Percentiles rank a stretch among this genome's conserved stretches.
These are phyloP conservation scores for Pouteria campechiana DNA, from an alignment of 179 eudicot genomes.

Conservation along the genomic window DNA sequence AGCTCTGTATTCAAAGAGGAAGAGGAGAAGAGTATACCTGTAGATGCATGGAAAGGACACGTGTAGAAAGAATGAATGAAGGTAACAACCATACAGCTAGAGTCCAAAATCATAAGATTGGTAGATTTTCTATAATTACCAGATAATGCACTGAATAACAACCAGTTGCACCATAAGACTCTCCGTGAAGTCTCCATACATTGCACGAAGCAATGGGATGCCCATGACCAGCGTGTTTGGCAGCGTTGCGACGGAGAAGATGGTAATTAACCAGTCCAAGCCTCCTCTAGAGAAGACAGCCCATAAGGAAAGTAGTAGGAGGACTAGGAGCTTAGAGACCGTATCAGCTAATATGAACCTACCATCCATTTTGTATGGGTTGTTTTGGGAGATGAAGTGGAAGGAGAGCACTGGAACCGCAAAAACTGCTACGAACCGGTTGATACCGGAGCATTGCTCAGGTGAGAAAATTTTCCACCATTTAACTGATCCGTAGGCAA, in stretches of 20 bases:
- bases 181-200: constrained; percentile 25
- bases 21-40: constrained; percentile 27
- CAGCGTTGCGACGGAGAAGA: constrained; percentile 18
- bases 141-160: constrained; percentile 27
- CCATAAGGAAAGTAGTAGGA: constrained; percentile 13
- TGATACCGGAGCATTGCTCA: constrained; percentile 36
- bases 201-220: constrained; percentile 20
- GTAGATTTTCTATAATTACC: constrained; percentile 16
- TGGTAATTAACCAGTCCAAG: constrained; percentile 21
- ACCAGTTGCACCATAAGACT: constrained; percentile 27
- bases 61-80: background rate
- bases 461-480: constrained; percentile 36
- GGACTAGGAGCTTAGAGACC: constrained; percentile 8
- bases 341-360: constrained; percentile 24
- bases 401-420: constrained; percentile 36
- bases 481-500: constrained; percentile 33
- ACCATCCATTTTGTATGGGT: constrained; percentile 27
- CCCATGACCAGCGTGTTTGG: constrained; percentile 31
- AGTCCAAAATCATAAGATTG: background rate
- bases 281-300: constrained; percentile 3
- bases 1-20: constrained; percentile 27
- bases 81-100: background rate
- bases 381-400: constrained; percentile 29
- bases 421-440: constrained; percentile 33
- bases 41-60: background rate